Evolutionary conservation across 2,329 filamentous ascomycete species (phyloP), one percentile per base, ranked within the genome.

Genomic region (Cladosporium halotolerans): DNA sequence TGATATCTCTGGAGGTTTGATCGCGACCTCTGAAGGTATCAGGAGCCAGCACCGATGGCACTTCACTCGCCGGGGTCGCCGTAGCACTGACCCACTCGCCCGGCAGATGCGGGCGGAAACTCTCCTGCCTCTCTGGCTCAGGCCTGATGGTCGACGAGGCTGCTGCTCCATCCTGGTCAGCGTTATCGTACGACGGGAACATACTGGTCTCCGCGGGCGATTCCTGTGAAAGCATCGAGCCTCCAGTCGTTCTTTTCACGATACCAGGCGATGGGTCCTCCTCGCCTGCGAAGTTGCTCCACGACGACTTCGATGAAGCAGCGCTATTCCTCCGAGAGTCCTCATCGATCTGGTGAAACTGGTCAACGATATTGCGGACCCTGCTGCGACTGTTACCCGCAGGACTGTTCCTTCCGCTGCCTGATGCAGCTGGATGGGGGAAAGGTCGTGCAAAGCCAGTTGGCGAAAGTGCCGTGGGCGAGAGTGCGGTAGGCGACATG

Each of bases 41-140:
- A 10, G 49, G 31, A 45, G 42, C 3, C 10, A 40, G 9, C 11
- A 52, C 53, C 13, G 67, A 59, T 10, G 64, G 63, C 19, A 56
- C 63, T n/a, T 71, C 68, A n/a, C 66, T 64, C 6, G 66, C 70
- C 33, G 68, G 65, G 31, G 69, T 72, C 6, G 72, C 72, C 2
- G 70, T 69, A 55, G 70, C 76, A 32, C 77, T 80, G 49, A 78
- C 72, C 78, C 77, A 80, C 49, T 74, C 75, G 18, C 78, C 78
- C 38, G 78, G 78, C 32, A 80, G 62, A 50, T 76, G 70, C 11
- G 78, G 78, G 51, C 73, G 69, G 59, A 79, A 80, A 55, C 73
- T 76, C 4, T 54, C 45, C 9, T 47, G 45, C 19, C 50, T 53
- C 18, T 46, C 44, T n/a, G 50, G 23, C 28, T 19, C 43, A 33